These are phyloP conservation scores for Laburnicola sp. DNA, from an alignment of 2,329 filamentous ascomycete species.

Conservation along the genomic window DNA sequence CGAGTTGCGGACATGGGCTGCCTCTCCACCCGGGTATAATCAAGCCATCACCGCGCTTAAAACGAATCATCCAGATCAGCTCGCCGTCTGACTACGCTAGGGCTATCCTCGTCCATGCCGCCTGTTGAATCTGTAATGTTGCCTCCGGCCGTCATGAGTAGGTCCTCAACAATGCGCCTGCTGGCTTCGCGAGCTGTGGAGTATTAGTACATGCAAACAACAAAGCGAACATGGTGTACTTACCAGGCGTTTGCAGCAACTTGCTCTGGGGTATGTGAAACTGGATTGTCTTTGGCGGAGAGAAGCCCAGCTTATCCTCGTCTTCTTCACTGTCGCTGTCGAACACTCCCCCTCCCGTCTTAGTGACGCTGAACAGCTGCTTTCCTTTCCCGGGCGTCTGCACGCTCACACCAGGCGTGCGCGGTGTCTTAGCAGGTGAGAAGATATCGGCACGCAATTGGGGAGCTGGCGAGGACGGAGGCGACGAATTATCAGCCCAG, in stretches of 20 bases:
- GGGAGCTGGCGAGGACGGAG: conserved; percentile 65
- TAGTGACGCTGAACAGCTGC: conserved; percentile 55
- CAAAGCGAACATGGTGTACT: conserved; percentile 26
- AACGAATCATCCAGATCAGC: conserved; percentile 55
- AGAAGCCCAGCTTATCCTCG: conserved; percentile 61
- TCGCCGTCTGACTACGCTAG: conserved; percentile 52
- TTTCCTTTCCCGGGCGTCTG: conserved; percentile 64
- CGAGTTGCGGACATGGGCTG: too few relatives aligned
- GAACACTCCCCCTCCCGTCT: conserved; percentile 55
- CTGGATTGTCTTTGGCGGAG: conserved; percentile 90
- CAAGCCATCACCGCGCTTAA: conserved; percentile 20
- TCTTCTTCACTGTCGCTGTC: conserved; percentile 71
- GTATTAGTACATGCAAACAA: conserved; percentile 13
- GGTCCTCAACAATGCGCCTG: conserved; percentile 77
- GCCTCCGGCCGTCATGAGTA: conserved; percentile 73
- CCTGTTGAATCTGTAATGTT: conserved; percentile 53
- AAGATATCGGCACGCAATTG: conserved; percentile 85
- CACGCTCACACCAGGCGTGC: conserved; percentile 83
- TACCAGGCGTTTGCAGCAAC: conserved; percentile 78
- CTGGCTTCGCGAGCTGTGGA: conserved; percentile 73
- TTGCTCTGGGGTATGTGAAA: conserved; percentile 78
- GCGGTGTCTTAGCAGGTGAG: conserved; percentile 66
- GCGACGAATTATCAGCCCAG: conserved; percentile 51
- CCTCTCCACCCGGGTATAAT: not conserved
- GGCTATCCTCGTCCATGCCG: conserved; percentile 51